Evolutionary conservation across 257 asterid species (phyloP).

Genomic region (Primulina eburnea): DNA sequence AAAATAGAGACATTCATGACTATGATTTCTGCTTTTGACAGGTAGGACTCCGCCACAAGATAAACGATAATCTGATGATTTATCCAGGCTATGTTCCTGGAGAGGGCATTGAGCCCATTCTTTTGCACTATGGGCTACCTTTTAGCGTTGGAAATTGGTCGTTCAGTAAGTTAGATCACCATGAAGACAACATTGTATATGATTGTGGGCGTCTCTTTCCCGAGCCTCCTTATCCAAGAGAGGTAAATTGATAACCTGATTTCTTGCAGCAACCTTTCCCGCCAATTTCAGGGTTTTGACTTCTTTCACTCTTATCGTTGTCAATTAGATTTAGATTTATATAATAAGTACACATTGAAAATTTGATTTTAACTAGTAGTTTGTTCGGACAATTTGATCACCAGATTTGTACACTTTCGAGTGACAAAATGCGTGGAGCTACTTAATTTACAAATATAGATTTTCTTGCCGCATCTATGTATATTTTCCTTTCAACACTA

Average conservation of each 20-base stretch:
- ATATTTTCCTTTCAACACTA: too few species aligned
- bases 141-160: conserved; percentile 90
- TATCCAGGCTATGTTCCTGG: conserved; percentile 93
- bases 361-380: too few species aligned
- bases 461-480: too few species aligned
- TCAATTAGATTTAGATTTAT: background rate
- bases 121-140: conserved; percentile 92
- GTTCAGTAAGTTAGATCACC: conserved; percentile 80
- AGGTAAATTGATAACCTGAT: conserved; percentile 48
- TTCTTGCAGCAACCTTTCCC: conserved; percentile 14
- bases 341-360: too few species aligned
- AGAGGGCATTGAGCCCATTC: conserved; percentile 91
- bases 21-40: conserved; percentile 38
- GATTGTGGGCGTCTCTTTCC: conserved; percentile 90
- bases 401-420: too few species aligned
- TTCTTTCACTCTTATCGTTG: background rate
- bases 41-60: conserved; percentile 97
- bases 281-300: conserved; percentile 5
- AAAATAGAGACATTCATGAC: conserved; percentile 11
- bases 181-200: conserved; percentile 79
- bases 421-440: too few species aligned
- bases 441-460: too few species aligned
- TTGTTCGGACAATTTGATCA: too few species aligned
- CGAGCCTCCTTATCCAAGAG: conserved; percentile 94
- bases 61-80: conserved; percentile 81